Evolutionary conservation across 2,329 filamentous ascomycete genomes (phyloP).

Genomic region (Xylaria sp.): DNA sequence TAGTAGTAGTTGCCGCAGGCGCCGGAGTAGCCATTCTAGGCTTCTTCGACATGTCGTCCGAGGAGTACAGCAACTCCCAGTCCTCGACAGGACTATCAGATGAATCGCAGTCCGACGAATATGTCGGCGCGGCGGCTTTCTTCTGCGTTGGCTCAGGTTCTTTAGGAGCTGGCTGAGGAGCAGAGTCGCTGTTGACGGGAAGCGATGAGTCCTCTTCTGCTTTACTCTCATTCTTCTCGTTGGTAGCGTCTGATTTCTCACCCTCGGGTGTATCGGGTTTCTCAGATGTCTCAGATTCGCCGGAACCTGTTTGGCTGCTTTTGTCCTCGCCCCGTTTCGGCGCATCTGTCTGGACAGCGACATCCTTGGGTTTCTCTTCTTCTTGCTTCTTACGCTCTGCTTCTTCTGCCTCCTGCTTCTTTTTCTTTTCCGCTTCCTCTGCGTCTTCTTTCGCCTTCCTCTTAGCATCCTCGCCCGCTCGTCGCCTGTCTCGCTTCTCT

Average conservation of each 20-base stretch:
- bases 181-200: constrained; percentile 7
- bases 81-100: constrained; percentile 70
- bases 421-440: constrained; percentile 40
- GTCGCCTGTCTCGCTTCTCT: constrained; percentile 51
- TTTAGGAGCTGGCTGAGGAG: constrained; percentile 11
- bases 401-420: constrained; percentile 43
- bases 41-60: constrained; percentile 67
- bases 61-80: constrained; percentile 68
- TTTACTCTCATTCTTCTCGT: constrained; percentile 17
- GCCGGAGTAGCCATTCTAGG: constrained; percentile 54
- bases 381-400: constrained; percentile 42
- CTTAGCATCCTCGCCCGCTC: constrained; percentile 52
- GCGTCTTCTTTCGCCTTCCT: constrained; percentile 54
- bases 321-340: constrained; percentile 44
- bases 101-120: constrained; percentile 64
- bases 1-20: constrained; percentile 40
- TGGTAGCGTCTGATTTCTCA: constrained; percentile 27
- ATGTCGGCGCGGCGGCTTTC: constrained; percentile 40
- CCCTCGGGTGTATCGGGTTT: constrained; percentile 33
- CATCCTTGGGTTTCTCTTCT: constrained; percentile 47
- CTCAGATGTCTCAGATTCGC: constrained; percentile 34
- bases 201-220: constrained; percentile 23
- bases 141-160: constrained; percentile 10
- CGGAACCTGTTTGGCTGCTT: constrained; percentile 43
- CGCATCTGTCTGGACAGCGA: constrained; percentile 48